Base-by-base conservation (phyloP, 345 rosid genomes). In the Rhodomyrtus tomentosa region DNA sequence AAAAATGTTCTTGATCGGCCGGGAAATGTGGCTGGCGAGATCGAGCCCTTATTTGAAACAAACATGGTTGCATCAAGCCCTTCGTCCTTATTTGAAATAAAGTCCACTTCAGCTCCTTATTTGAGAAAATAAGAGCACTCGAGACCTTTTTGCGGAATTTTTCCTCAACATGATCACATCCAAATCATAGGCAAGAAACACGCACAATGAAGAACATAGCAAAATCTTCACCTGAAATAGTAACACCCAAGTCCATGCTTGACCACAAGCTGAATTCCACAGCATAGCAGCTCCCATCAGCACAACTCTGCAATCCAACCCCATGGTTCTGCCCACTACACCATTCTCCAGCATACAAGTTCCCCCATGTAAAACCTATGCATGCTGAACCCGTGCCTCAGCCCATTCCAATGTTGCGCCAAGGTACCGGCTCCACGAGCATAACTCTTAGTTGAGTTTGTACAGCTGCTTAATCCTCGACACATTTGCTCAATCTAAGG, bases 161-260 rank as follows among this genome's bases (percentile, higher is more conserved):
- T n/a, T n/a, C n/a, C n/a, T 56, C 76, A 82, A 21, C 81, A 55
- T 27, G 48, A 81, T 25, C 45, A 48, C 54, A 20, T 27, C 48
- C 54, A 27, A 2, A 29, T 42, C 24, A 16, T 4, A 87, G 83
- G 53, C 51, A 29, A 59, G 20, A 72, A 72, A 29, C 40, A 54
- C 25, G 72, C 32, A 6, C 7, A 27, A 7, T n/a, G 84, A 32
- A 45, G 8, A 1, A 0, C 20, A 25, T 11, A 51, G 50, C 50
- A 13, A 7, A 24, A 73, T 42, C 3, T 49, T 53, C 83, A 96
- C 98, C 98, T 94, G 93, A 95, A 97, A 91, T 95, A 93, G 92
- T 95, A 95, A 88, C 88, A 92, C 24, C 99, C 98, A 87, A 94
- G 92, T 81, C 98, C 96, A 87, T 97, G 99, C 83, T 95, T 97